Evolutionary conservation across 495 filamentous ascomycete species (phyloP).

Genomic region (Penicilliopsis zonata): DNA sequence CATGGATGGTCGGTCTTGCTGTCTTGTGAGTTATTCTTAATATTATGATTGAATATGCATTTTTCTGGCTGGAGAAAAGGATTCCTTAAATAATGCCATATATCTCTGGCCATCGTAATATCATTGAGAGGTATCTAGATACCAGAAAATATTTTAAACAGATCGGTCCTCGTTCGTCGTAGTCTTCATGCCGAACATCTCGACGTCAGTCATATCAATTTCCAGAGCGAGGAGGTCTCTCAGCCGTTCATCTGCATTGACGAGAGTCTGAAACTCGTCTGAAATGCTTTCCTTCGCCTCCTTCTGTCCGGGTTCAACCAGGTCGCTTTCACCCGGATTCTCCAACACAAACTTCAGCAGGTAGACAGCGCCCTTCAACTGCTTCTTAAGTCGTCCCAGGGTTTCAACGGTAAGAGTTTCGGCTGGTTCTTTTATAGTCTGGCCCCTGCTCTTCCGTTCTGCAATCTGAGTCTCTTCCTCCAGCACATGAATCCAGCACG

Average conservation of each 20-base stretch:
- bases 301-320: slow-evolving; percentile 9
- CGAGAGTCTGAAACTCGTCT: slow-evolving; percentile 21
- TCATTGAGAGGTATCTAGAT: no score
- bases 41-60: no score
- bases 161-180: no score
- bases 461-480: slow-evolving; percentile 25
- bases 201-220: slow-evolving; percentile 7
- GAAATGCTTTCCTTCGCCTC: slow-evolving; percentile 15
- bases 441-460: slow-evolving; percentile 1
- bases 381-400: slow-evolving; percentile 24
- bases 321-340: slow-evolving; percentile 12
- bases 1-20: no score
- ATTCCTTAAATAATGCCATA: no score
- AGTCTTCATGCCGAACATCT: not conserved
- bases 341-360: slow-evolving; percentile 24
- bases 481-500: slow-evolving; percentile 54
- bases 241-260: slow-evolving; percentile 23
- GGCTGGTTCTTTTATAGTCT: not conserved
- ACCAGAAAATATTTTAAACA: no score
- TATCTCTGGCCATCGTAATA: no score
- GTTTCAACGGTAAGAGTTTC: not conserved
- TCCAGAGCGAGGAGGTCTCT: slow-evolving; percentile 15
- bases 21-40: no score
- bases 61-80: no score
- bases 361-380: slow-evolving; percentile 31